phyloP scores from a whole-genome alignment of 805 yeast genomes.

The Suhomyces pyralidae region DNA sequence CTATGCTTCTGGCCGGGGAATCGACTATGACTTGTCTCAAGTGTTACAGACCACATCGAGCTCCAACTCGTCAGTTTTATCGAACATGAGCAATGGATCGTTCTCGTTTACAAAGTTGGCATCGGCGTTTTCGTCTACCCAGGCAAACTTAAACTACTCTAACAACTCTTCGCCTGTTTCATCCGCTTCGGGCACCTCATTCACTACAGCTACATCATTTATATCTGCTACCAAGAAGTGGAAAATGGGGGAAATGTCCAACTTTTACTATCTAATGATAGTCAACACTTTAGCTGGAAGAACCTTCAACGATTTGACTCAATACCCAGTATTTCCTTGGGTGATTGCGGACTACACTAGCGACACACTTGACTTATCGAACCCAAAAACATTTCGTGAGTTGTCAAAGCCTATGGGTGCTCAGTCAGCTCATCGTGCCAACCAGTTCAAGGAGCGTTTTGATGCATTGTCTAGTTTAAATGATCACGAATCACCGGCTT shows the following conservation, averaged over 20 bases:
- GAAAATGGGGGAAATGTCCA: slow-evolving; percentile 76
- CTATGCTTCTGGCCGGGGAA: slow-evolving; percentile 46
- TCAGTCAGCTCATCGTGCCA: slow-evolving; percentile 58
- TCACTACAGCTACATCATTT: slow-evolving; percentile 19
- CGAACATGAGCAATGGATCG: slow-evolving; percentile 4
- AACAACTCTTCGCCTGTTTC: slow-evolving; percentile 7
- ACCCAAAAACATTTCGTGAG: slow-evolving; percentile 67
- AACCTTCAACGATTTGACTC: slow-evolving; percentile 84
- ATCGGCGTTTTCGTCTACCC: slow-evolving; percentile 14
- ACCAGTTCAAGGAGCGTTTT: slow-evolving; percentile 65
- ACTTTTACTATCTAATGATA: slow-evolving; percentile 76
- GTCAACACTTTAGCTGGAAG: slow-evolving; percentile 84
- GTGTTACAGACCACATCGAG: slow-evolving; percentile 43
- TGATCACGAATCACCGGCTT: slow-evolving; percentile 64
- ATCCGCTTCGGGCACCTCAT: slow-evolving; percentile 16
- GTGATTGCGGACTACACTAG: slow-evolving; percentile 80
- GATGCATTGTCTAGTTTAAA: slow-evolving; percentile 63
- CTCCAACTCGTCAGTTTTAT: neutral
- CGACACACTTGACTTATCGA: slow-evolving; percentile 58
- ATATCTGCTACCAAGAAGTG: slow-evolving; percentile 63
- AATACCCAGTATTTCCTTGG: slow-evolving; percentile 92
- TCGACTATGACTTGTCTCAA: slow-evolving; percentile 54
- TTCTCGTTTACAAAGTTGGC: slow-evolving; percentile 25
- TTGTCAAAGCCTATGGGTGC: slow-evolving; percentile 91
- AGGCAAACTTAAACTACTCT: neutral